Evolutionary conservation across 306 rosid species (phyloP), one percentile per base, ranked within the genome.

Genomic region (Albizia julibrissin): DNA sequence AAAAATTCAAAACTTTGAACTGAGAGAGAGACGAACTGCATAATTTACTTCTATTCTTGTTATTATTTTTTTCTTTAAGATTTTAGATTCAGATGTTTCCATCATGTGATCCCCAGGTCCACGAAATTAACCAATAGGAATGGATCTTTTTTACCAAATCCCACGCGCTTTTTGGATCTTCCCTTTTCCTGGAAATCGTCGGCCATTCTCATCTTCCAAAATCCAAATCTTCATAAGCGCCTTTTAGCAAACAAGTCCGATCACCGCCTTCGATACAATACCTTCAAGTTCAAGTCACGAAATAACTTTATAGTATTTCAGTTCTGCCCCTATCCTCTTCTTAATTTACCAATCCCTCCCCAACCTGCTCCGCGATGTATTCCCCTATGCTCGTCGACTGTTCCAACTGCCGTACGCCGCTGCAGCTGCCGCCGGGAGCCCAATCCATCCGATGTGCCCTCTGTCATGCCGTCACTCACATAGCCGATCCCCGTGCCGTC

Each of bases 381-480:
- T 13, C 61, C 86, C 82, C 82, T 69, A 86, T 93, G 97, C 87
- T 93, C 5, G 91, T 95, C 54, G 89, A 92, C 86, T 95, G 99
- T 86, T 87, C 98, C 85, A 74, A 43, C 84, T 95, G 99, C 89
- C 91, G 61, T 49, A 89, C 93, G 16, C 92, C 97, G 27, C 87
- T 95, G 19, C 96, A 92, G 89, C 78, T 92, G 3, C 99, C 99
- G 12, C 84, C 89, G 1, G 98, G 96, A 54, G 94, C 94, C 40
- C 52, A 49, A 24, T 93, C 99, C 56, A 89, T 95, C 82, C 96
- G 97, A 62, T 95, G 99, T 90, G 90, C 92, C 69, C 66, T 93
- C 83, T 95, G 99, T 81, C 91, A 87, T 18, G 90, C 93, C n/a
- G 83, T 93, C 82, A 95, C 99, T 37, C 86, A 61, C 50, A 50